Conservation (phyloP, 116 monocot species). For the Papilionanthe hybrid region DNA sequence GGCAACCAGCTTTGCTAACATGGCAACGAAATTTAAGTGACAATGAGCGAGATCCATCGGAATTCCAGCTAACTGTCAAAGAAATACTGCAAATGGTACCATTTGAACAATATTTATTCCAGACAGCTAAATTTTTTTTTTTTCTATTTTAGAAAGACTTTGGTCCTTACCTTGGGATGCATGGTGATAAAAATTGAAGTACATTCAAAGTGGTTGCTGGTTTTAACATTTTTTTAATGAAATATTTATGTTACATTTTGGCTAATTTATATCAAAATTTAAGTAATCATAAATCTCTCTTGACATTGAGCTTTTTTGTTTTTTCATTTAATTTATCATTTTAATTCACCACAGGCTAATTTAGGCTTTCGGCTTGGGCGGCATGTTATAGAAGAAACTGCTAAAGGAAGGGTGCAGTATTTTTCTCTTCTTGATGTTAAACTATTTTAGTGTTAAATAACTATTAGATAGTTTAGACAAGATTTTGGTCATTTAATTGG, state of each 20-base stretch:
- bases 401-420: conserved; percentile 44
- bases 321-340: neutral
- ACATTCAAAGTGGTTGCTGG: neutral
- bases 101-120: neutral
- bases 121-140: neutral
- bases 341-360: conserved; percentile 23
- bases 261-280: neutral
- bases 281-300: neutral
- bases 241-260: neutral
- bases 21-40: conserved; percentile 32
- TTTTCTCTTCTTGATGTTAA: neutral
- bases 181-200: neutral
- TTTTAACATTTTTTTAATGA: neutral
- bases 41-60: conserved; percentile 21
- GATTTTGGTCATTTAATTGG: neutral
- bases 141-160: neutral
- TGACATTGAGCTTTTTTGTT: neutral
- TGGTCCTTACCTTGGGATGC: neutral
- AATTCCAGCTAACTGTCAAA: conserved; percentile 25
- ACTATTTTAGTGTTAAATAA: neutral
- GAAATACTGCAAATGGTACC: conserved; percentile 43
- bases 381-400: conserved; percentile 40
- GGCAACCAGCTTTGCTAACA: conserved; percentile 22
- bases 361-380: conserved; percentile 36
- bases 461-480: neutral